phyloP scores from a whole-genome alignment of 2,329 filamentous ascomycete genomes.

The Myriosclerotinia curreyana region DNA sequence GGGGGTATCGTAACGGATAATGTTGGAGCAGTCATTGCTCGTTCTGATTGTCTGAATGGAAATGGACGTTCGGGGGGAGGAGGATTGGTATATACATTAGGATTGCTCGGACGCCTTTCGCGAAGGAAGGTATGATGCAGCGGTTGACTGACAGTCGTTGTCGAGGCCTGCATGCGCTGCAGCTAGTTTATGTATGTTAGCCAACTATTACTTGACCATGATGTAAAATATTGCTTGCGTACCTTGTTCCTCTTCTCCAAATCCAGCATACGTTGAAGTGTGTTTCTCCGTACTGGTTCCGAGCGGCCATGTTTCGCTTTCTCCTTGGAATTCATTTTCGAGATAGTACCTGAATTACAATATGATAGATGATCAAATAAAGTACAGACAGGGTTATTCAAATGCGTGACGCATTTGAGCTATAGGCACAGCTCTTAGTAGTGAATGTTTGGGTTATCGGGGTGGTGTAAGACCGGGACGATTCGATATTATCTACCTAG shows the following conservation, averaged over 20 bases:
- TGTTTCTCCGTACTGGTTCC: constrained; percentile 27
- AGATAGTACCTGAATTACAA: constrained; percentile 1
- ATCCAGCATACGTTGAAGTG: constrained; percentile 57
- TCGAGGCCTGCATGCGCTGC: background rate
- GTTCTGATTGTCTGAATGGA: constrained; percentile 22
- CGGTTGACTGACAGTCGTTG: constrained; percentile 4
- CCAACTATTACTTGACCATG: constrained; percentile 23
- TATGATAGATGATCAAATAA: constrained; percentile 16
- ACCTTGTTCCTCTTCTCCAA: constrained; percentile 59
- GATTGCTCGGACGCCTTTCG: constrained; percentile 15
- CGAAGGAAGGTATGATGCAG: constrained; percentile 15
- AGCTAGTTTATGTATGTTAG: too few relatives aligned
- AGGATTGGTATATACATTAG: constrained; percentile 24
- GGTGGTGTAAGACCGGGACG: background rate
- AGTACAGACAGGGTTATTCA: constrained; percentile 2
- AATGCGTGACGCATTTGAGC: constrained; percentile 5
- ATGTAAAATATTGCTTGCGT: constrained; percentile 36
- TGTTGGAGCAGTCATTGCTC: constrained; percentile 32
- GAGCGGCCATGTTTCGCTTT: constrained; percentile 24
- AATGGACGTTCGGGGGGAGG: constrained; percentile 9
- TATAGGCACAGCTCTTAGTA: too few relatives aligned
- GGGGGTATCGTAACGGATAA: constrained; percentile 28
- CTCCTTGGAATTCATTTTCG: constrained; percentile 26
- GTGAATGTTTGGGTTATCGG: constrained; percentile 4
- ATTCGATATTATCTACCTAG: constrained; percentile 13